Evolutionary conservation across 768 basidiomycete genomes (phyloP).

Genomic region (Tricholoma hemisulphureum): DNA sequence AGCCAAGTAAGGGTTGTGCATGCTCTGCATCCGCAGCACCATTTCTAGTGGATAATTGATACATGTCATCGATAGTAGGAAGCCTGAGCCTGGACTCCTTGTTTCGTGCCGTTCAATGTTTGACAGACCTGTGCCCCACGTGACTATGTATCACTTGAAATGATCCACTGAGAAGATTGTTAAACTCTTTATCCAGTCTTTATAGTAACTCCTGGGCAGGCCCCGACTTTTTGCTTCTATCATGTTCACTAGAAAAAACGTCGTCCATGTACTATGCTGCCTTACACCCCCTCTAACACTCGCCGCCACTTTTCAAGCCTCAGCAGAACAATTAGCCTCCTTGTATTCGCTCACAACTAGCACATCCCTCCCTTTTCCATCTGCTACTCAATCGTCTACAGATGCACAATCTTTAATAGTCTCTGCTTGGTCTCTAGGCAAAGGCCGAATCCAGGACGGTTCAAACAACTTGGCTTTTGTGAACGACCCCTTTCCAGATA

Average conservation of each 20-base stretch:
- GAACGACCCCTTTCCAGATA: slow-evolving; percentile 61
- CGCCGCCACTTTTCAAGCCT: slow-evolving; percentile 28
- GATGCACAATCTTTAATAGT: slow-evolving; percentile 52
- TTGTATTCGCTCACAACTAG: slow-evolving; percentile 57
- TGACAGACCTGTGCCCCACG: no score
- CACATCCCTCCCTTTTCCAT: slow-evolving; percentile 64
- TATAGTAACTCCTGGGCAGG: slow-evolving; percentile 1
- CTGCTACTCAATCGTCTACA: slow-evolving; percentile 49
- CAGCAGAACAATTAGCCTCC: slow-evolving; percentile 42
- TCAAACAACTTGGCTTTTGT: slow-evolving; percentile 59
- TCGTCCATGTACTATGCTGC: slow-evolving; percentile 18
- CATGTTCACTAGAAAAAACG: slow-evolving; percentile 6
- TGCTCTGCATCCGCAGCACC: slow-evolving; percentile 37
- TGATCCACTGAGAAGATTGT: no score
- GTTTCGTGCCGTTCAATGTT: no score
- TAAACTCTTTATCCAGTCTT: neutral
- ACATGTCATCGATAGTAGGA: no score
- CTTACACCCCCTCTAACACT: slow-evolving; percentile 13
- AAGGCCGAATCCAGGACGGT: slow-evolving; percentile 60
- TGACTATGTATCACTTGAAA: no score
- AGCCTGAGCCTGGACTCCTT: no score
- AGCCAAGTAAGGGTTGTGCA: slow-evolving; percentile 58
- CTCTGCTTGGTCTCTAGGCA: slow-evolving; percentile 60
- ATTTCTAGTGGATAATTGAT: slow-evolving; percentile 24
- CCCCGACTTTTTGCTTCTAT: slow-evolving; percentile 1